Conservation (phyloP, 768 basidiomycete species). For the Dioszegia hungarica region DNA sequence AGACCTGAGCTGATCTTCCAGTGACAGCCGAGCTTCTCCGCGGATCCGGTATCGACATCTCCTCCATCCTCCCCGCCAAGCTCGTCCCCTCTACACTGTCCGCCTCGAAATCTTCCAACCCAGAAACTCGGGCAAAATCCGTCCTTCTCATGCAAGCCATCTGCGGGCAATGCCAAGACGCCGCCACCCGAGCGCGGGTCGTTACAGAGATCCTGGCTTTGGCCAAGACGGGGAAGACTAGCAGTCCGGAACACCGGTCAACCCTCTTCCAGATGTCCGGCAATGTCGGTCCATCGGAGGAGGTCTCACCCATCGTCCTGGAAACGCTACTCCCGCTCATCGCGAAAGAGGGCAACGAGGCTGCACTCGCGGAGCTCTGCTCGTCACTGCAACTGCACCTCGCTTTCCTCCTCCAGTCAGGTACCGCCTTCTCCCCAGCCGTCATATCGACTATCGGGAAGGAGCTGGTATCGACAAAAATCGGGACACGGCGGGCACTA, state of each 20-base stretch:
- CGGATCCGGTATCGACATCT: constrained; percentile 57
- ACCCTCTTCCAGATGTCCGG: constrained; percentile 75
- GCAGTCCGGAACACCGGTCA: constrained; percentile 78
- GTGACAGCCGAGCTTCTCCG: constrained; percentile 61
- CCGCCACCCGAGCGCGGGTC: constrained; percentile 53
- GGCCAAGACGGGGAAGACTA: constrained; percentile 76
- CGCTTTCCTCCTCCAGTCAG: constrained; percentile 54
- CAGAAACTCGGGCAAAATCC: constrained; percentile 58
- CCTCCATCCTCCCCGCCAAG: constrained; percentile 65
- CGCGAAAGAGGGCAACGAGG: constrained; percentile 74
- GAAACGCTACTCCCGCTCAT: constrained; percentile 53
- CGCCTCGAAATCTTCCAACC: constrained; percentile 59
- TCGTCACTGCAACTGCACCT: constrained; percentile 61
- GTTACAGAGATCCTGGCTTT: constrained; percentile 66
- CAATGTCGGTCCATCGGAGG: constrained; percentile 54
- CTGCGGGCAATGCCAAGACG: constrained; percentile 17
- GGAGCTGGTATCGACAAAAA: constrained; percentile 68
- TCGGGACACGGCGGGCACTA: constrained; percentile 59
- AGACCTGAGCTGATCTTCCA: constrained; percentile 38
- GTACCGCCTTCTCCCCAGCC: constrained; percentile 53
- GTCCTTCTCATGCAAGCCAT: constrained; percentile 59
- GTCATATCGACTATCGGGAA: constrained; percentile 58
- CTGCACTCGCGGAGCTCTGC: constrained; percentile 57
- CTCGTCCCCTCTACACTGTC: constrained; percentile 41
- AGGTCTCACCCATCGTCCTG: constrained; percentile 55